These are phyloP conservation scores for Barnettozyma salicaria DNA, from an alignment of 805 yeast species.

Conservation along the genomic window DNA sequence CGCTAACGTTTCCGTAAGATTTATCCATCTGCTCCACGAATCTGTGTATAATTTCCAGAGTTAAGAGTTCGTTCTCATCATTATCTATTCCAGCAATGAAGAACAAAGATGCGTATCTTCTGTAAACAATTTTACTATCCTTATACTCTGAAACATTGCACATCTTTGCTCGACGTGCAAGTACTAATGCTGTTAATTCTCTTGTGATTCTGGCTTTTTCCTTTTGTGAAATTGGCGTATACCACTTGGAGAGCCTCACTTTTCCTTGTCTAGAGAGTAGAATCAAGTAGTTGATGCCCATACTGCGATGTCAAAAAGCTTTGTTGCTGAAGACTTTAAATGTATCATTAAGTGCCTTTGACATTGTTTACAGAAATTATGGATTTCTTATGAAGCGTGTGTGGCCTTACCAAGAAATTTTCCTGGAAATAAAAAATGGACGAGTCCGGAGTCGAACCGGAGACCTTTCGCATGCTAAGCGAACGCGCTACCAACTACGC, in stretches of 20 bases:
- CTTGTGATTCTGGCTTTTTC: conserved; percentile 79
- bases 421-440: conserved; percentile 38
- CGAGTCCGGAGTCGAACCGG: conserved; percentile 76
- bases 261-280: conserved; percentile 92
- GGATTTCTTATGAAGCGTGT: neutral
- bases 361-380: neutral
- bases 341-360: neutral
- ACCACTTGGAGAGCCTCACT: conserved; percentile 92
- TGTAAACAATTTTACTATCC: conserved; percentile 78
- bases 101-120: conserved; percentile 89
- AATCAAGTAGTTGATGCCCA: conserved; percentile 77
- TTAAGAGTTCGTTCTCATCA: conserved; percentile 79
- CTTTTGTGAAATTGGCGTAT: conserved; percentile 71
- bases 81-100: conserved; percentile 82
- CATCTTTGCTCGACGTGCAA: conserved; percentile 87
- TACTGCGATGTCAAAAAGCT: conserved; percentile 21
- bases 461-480: conserved; percentile 78
- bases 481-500: conserved; percentile 82
- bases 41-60: conserved; percentile 83
- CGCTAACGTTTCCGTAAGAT: conserved; percentile 93
- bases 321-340: neutral
- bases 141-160: conserved; percentile 37
- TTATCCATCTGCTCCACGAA: conserved; percentile 97
- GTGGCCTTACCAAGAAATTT: neutral
- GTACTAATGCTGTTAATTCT: conserved; percentile 80